Evolutionary conservation across 176 grass and related monocot species (phyloP).

Genomic region (Triticum turgidum): DNA sequence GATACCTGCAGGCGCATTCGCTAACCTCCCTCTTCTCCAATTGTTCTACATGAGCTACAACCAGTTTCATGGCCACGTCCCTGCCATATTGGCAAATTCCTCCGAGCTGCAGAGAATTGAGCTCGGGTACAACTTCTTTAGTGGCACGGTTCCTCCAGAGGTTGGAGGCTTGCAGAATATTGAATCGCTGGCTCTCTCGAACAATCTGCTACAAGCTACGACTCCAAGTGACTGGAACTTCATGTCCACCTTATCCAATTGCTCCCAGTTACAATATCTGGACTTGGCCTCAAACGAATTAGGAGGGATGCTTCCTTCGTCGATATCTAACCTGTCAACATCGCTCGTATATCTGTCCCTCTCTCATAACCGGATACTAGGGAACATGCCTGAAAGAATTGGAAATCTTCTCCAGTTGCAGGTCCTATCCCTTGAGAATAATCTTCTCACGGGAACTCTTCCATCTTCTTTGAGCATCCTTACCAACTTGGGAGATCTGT

Average conservation of each 20-base stretch:
- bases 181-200: not conserved
- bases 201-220: conserved; percentile 16
- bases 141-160: conserved; percentile 10
- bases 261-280: conserved; percentile 13
- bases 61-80: conserved; percentile 24
- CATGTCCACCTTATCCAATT: conserved; percentile 29
- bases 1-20: not conserved
- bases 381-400: conserved; percentile 23
- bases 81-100: conserved; percentile 21
- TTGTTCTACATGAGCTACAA: not conserved
- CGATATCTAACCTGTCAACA: conserved; percentile 28
- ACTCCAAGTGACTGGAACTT: conserved; percentile 31
- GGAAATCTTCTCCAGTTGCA: conserved; percentile 19
- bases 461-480: conserved; percentile 37
- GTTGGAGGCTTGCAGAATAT: conserved; percentile 3
- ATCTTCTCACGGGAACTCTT: conserved; percentile 30
- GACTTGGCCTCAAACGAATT: conserved; percentile 7
- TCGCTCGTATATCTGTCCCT: not conserved
- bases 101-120: conserved; percentile 6
- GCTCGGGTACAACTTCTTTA: not conserved
- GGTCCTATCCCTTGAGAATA: not conserved
- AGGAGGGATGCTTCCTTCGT: conserved; percentile 8
- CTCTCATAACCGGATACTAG: not conserved
- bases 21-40: conserved; percentile 10
- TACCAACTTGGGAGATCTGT: not conserved